phyloP scores from a whole-genome alignment of 2,329 filamentous ascomycete species.

The Fusarium goolgardi region DNA sequence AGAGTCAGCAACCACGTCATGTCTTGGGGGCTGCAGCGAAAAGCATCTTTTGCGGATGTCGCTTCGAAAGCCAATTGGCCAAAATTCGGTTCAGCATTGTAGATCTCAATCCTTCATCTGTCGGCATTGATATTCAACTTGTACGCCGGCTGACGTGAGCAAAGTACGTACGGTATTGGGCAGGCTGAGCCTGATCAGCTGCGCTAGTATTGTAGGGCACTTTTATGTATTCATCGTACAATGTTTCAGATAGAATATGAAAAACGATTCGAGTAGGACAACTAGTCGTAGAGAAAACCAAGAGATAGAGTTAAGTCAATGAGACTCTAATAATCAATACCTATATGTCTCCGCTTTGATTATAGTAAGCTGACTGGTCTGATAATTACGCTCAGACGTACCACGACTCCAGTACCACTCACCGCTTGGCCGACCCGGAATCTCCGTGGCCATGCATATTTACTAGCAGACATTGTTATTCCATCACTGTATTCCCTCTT shows the following conservation, averaged over 20 bases:
- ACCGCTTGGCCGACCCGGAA: background rate
- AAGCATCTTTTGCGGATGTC: background rate
- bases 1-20: background rate
- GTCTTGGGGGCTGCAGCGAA: background rate
- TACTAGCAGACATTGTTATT: background rate
- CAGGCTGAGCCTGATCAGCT: background rate
- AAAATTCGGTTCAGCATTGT: background rate
- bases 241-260: background rate
- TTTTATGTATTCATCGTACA: background rate
- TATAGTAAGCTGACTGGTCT: background rate
- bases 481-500: background rate
- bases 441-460: background rate
- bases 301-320: background rate
- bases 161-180: background rate
- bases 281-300: background rate
- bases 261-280: background rate
- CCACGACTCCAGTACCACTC: background rate
- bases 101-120: background rate
- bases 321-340: accelerated
- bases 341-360: background rate
- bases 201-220: accelerated
- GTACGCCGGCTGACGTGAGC: background rate
- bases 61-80: background rate
- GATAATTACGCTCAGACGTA: background rate
- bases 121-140: background rate